Base-by-base conservation (phyloP, 176 grass and related monocot species). In the Musa beccarii region DNA sequence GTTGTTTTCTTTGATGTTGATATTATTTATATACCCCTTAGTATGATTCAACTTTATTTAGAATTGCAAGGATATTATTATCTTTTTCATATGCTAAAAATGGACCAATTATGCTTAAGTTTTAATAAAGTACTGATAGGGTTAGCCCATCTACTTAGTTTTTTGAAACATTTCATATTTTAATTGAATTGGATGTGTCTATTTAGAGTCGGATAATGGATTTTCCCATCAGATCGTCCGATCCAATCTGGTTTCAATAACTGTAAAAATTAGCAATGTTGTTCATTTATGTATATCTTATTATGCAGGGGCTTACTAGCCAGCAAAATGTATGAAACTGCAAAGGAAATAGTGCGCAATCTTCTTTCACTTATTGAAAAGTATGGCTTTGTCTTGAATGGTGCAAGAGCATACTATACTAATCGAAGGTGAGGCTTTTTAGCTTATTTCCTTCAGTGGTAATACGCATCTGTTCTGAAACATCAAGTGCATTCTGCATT, bases 321-420 rank as follows among this genome's bases (percentile, higher is more conserved):
- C 52, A 99, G 95, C 79, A 99, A 94, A 84, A 99, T 99, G 95
- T 88, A 89, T 43, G 81, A 99, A n/a, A 99, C 87, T 3, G 95
- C 88, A 24, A 99, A 92, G 79, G 81, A 16, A 21, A 78, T 99
- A 11, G 81, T 81, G 26, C 82, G 77, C 71, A 92, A 94, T 77
- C 91, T 99, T 55, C 74, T 99, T 21, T 89, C 86, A 74, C 53
- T 99, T 59, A 66, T 91, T 74, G 90, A 94, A 75, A 79, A 77
- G 34, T 94, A 94, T 69, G 95, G 91, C 19, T 87, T 83, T 78
- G 95, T 94, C 80, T 76, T 72, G 4, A 94, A 99, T 56, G 95
- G 95, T 54, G 95, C 91, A 12, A 89, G 90, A 81, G 83, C 84
- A 0, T 99, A 99, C 78, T 99, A 99, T 82, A 99, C 64, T 49